Evolutionary conservation across 257 asterid genomes (phyloP).

Genomic region (Scutellaria minor): DNA sequence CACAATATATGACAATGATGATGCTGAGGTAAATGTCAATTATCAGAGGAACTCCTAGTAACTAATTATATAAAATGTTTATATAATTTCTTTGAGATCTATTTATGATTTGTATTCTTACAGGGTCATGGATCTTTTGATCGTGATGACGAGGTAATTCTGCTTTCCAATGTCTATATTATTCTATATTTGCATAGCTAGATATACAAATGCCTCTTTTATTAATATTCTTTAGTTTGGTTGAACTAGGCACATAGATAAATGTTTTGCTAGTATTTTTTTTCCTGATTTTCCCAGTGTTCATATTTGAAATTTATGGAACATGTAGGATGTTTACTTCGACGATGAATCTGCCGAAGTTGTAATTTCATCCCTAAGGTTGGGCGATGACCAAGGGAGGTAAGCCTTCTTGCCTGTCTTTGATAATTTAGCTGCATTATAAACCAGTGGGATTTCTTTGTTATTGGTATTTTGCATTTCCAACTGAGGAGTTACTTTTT

Average conservation of each 20-base stretch:
- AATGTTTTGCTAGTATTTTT: neutral
- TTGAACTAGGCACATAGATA: neutral
- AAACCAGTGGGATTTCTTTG: neutral
- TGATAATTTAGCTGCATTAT: neutral
- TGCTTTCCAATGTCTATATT: constrained; percentile 27
- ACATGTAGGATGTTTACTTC: constrained; percentile 86
- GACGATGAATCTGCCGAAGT: constrained; percentile 99
- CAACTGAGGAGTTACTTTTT: neutral
- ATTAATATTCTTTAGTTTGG: constrained; percentile 16
- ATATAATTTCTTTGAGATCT: constrained; percentile 6
- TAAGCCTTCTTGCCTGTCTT: constrained; percentile 42
- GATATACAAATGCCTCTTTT: neutral
- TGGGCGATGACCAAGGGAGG: constrained; percentile 99
- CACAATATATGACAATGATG: constrained; percentile 82
- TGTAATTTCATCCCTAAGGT: constrained; percentile 89
- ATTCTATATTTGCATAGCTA: constrained; percentile 2
- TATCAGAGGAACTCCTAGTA: neutral
- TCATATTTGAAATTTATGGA: constrained; percentile 30
- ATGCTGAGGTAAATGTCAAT: constrained; percentile 59
- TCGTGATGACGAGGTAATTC: constrained; percentile 89
- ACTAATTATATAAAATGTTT: neutral
- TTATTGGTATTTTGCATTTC: neutral
- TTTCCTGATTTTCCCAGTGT: constrained; percentile 22
- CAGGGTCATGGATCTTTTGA: constrained; percentile 85
- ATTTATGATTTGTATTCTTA: constrained; percentile 34